Conservation (phyloP, 345 rosid genomes). For the Cardamine occulta region DNA sequence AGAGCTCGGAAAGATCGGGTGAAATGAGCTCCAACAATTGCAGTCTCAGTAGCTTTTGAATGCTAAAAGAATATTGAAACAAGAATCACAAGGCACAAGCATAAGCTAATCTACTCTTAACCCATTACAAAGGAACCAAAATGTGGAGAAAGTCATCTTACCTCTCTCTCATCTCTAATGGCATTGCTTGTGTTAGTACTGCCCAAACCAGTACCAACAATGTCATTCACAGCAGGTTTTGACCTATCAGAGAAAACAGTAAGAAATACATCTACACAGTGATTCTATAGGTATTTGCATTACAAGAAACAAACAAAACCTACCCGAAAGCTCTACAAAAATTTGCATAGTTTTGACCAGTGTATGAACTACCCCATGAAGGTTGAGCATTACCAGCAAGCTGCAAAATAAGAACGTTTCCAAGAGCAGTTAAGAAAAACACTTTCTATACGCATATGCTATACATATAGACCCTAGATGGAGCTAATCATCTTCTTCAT, state of each 20-base stretch:
- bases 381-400: conserved; percentile 42
- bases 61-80: conserved; percentile 6
- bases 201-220: conserved; percentile 37
- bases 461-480: neutral
- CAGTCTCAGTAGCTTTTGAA: conserved; percentile 28
- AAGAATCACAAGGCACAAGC: neutral
- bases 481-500: conserved; percentile 1
- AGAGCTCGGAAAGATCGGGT: conserved; percentile 31
- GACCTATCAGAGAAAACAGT: conserved; percentile 25
- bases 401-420: conserved; percentile 31
- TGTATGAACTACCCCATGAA: conserved; percentile 33
- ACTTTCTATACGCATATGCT: conserved; percentile 2
- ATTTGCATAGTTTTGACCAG: conserved; percentile 38
- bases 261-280: neutral
- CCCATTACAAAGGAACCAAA: neutral
- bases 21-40: conserved; percentile 19
- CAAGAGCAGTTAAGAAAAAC: neutral
- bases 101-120: conserved; percentile 21
- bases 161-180: conserved; percentile 39
- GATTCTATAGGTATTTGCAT: neutral
- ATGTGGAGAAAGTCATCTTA: conserved; percentile 3
- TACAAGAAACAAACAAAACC: neutral
- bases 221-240: conserved; percentile 38
- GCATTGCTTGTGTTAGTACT: conserved; percentile 27
- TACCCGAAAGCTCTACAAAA: conserved; percentile 42